Conservation (phyloP, 768 basidiomycete species). For the Lentinula sp. region DNA sequence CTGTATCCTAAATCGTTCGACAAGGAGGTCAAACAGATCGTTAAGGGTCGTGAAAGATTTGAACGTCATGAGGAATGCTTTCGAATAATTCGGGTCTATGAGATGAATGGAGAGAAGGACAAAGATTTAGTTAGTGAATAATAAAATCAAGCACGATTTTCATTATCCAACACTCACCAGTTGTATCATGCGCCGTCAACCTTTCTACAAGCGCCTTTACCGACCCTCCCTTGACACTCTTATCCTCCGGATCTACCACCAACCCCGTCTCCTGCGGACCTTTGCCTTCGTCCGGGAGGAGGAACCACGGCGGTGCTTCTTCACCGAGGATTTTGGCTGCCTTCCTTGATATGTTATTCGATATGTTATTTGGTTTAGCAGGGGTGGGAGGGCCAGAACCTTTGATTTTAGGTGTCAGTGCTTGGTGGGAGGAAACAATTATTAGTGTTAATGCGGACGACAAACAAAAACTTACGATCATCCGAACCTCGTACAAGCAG, state of each 20-base stretch:
- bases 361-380: not conserved
- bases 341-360: not conserved
- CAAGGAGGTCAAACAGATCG: conserved; percentile 77
- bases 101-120: not conserved
- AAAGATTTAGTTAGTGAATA: not conserved
- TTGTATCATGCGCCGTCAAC: conserved; percentile 85
- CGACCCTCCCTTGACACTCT: conserved; percentile 81
- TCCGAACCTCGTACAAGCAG: not conserved
- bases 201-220: conserved; percentile 82
- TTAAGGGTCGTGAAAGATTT: conserved; percentile 87
- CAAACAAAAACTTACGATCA: not conserved
- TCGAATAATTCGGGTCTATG: conserved; percentile 72
- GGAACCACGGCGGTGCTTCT: conserved; percentile 65
- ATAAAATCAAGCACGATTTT: not conserved
- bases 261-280: conserved; percentile 44
- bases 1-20: conserved; percentile 72
- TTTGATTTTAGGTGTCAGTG: too few relatives aligned
- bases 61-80: conserved; percentile 93
- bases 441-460: too few relatives aligned
- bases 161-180: conserved; percentile 45
- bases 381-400: too few relatives aligned
- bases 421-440: too few relatives aligned
- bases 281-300: conserved; percentile 54
- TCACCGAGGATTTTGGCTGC: conserved; percentile 18
- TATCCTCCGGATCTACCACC: conserved; percentile 81